phyloP scores from a whole-genome alignment of 352 stramenopile genomes.

The Globisporangium iwayamae region DNA sequence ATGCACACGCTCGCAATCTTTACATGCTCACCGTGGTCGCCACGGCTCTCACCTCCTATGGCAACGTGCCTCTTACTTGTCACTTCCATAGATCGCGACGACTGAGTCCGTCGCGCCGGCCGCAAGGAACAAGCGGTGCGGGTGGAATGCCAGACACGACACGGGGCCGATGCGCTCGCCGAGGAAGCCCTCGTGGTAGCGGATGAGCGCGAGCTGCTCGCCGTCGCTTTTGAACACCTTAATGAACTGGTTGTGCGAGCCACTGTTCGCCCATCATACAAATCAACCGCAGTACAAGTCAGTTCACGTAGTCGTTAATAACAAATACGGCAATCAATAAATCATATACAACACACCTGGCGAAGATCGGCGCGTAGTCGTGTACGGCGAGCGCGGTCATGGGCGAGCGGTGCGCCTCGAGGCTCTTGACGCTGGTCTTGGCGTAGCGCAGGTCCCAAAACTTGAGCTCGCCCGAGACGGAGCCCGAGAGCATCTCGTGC shows the following conservation, averaged over 20 bases:
- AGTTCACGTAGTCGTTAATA: neutral
- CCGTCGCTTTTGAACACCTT: slow-evolving; percentile 94
- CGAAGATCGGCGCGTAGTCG: slow-evolving; percentile 93
- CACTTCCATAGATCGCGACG: slow-evolving; percentile 91
- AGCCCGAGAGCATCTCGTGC: slow-evolving; percentile 93
- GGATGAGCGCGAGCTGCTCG: slow-evolving; percentile 81
- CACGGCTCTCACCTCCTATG: neutral
- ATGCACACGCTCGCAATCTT: neutral
- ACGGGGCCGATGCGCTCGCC: slow-evolving; percentile 96
- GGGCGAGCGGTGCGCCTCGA: slow-evolving; percentile 89
- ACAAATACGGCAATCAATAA: slow-evolving; percentile 9
- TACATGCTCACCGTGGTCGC: neutral
- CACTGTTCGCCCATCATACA: slow-evolving; percentile 40
- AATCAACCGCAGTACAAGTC: neutral
- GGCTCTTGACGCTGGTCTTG: slow-evolving; percentile 74
- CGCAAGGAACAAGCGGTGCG: slow-evolving; percentile 93
- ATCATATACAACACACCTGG: slow-evolving; percentile 49
- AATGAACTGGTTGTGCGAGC: slow-evolving; percentile 99
- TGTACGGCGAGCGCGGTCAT: slow-evolving; percentile 97
- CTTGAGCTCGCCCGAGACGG: slow-evolving; percentile 93
- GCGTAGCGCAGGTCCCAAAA: slow-evolving; percentile 95
- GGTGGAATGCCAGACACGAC: slow-evolving; percentile 97
- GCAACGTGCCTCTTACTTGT: slow-evolving; percentile 42
- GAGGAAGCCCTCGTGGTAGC: slow-evolving; percentile 96
- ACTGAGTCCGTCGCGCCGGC: slow-evolving; percentile 95